These are phyloP conservation scores for Trichosanthes cucumerina DNA, from an alignment of 306 rosid species.

Conservation along the genomic window DNA sequence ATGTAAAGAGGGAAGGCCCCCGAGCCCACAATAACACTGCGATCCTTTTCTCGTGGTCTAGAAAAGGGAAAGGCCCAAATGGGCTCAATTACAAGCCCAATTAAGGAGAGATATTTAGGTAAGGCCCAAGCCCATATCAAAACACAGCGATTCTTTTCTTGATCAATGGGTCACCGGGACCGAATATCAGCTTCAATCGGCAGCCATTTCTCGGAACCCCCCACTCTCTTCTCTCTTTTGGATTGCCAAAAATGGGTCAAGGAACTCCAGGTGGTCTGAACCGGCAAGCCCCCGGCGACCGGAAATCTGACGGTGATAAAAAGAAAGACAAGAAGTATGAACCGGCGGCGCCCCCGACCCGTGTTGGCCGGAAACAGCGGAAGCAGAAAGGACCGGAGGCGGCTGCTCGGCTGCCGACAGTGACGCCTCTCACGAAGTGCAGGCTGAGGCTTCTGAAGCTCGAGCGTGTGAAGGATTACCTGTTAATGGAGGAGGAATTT, in stretches of 20 bases:
- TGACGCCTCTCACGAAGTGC: constrained; percentile 79
- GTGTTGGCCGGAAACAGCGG: constrained; percentile 88
- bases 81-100: not conserved
- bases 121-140: not conserved
- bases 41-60: too few relatives aligned
- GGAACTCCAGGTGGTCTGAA: constrained; percentile 90
- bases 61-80: not conserved
- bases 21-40: too few relatives aligned
- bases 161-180: constrained; percentile 10
- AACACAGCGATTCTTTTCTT: not conserved
- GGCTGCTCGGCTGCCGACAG: constrained; percentile 71
- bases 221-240: not conserved
- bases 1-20: too few relatives aligned
- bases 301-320: constrained; percentile 60
- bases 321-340: constrained; percentile 93
- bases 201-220: not conserved
- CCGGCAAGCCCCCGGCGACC: constrained; percentile 74
- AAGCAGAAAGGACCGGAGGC: constrained; percentile 93
- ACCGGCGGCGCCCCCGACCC: constrained; percentile 85
- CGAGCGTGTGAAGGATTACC: constrained; percentile 81
- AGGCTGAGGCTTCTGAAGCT: constrained; percentile 73
- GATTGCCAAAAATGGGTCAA: constrained; percentile 43
- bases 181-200: not conserved
- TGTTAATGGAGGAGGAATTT: constrained; percentile 93
- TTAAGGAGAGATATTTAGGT: not conserved